These are phyloP conservation scores for Rubia balearica DNA, from an alignment of 305 asterid genomes.

Conservation along the genomic window DNA sequence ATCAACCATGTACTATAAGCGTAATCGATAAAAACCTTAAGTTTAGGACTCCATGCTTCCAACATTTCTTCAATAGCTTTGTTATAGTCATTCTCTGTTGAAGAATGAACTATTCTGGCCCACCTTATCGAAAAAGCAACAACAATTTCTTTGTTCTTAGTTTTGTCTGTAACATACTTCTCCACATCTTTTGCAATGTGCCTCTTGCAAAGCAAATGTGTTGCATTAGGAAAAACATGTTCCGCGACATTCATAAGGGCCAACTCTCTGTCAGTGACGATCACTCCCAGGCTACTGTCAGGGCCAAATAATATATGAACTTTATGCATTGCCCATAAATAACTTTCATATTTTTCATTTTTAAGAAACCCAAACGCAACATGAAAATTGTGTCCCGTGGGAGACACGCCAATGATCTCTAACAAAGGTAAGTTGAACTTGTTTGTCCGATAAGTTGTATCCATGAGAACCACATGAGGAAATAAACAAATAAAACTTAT, in stretches of 20 bases:
- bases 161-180: neutral
- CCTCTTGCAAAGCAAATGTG: too few species aligned
- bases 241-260: neutral
- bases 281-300: neutral
- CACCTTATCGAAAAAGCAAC: too few species aligned
- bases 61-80: too few species aligned
- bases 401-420: neutral
- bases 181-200: neutral
- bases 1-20: too few species aligned
- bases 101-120: too few species aligned
- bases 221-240: neutral
- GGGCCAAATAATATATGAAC: neutral
- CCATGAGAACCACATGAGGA: neutral
- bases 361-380: neutral
- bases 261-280: neutral
- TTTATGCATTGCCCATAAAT: neutral
- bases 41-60: too few species aligned
- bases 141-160: too few species aligned
- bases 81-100: too few species aligned
- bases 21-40: too few species aligned
- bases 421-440: neutral
- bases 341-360: neutral
- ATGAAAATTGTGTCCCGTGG: neutral
- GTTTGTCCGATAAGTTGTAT: neutral
- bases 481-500: neutral